phyloP scores from a whole-genome alignment of 2,329 filamentous ascomycete species.

The Pyricularia sp. region DNA sequence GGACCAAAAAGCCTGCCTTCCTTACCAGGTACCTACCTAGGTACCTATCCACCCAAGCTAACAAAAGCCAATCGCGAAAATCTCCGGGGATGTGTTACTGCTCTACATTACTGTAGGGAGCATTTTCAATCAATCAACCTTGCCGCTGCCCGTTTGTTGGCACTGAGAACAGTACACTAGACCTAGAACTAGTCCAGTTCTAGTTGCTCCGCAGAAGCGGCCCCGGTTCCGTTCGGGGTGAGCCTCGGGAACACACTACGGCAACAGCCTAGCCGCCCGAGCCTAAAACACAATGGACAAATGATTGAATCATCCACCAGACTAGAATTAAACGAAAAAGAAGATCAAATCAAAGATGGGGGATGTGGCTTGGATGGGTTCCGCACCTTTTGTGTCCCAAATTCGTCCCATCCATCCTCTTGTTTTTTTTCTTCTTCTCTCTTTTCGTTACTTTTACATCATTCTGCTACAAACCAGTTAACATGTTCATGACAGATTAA shows the following conservation, averaged over 20 bases:
- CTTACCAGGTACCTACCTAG: too few species aligned
- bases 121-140: neutral
- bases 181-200: too few species aligned
- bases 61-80: neutral
- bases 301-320: neutral
- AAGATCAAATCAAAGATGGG: neutral
- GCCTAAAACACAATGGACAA: neutral
- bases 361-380: too few species aligned
- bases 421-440: too few species aligned
- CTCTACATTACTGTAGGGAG: neutral
- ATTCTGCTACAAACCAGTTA: neutral
- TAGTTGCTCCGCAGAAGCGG: neutral
- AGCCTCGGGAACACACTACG: neutral
- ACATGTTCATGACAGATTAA: neutral
- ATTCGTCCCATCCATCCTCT: neutral
- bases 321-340: neutral
- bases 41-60: neutral
- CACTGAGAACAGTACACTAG: too few species aligned
- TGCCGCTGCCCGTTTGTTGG: neutral
- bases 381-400: neutral
- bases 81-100: neutral
- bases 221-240: too few species aligned
- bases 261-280: neutral
- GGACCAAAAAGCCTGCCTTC: neutral
- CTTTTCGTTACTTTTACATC: neutral